A percentile compares a stretch with the other conserved stretches of the same genome.
Conservation (phyloP, 371 early-diverging fungal species). For the Apophysomyces variabilis region DNA sequence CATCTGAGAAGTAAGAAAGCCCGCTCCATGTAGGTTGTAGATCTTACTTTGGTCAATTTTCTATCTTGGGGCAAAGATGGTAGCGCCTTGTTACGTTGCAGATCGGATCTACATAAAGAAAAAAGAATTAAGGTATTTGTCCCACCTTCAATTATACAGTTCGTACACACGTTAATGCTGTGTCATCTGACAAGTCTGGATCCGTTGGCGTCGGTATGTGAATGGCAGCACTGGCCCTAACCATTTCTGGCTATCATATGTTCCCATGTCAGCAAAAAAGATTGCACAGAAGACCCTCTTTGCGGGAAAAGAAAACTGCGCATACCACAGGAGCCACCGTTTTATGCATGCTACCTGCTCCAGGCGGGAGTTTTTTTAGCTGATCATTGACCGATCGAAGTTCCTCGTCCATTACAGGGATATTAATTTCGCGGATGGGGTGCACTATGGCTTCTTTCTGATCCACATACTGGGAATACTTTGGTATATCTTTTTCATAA, state of each 20-base stretch:
- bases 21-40: neutral
- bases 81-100: slow-evolving; percentile 9
- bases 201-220: slow-evolving; percentile 3
- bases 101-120: slow-evolving; percentile 2
- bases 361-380: slow-evolving; percentile 21
- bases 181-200: slow-evolving; percentile 10
- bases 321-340: neutral
- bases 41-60: slow-evolving; percentile 2
- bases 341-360: slow-evolving; percentile 6
- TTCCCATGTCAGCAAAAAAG: neutral
- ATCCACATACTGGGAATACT: neutral
- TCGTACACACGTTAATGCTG: slow-evolving; percentile 12
- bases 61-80: neutral
- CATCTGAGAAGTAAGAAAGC: slow-evolving; percentile 7
- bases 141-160: neutral
- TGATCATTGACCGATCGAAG: slow-evolving; percentile 32
- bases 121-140: slow-evolving; percentile 9
- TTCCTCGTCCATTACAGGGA: slow-evolving; percentile 33
- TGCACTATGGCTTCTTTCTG: neutral
- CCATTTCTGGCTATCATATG: neutral
- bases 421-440: slow-evolving; percentile 26
- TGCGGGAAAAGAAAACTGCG: neutral
- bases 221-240: neutral
- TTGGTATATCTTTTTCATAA: neutral
- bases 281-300: neutral